Conservation (phyloP, 1,284 basidiomycete species). For the Austroboletus novae-zelandiae region DNA sequence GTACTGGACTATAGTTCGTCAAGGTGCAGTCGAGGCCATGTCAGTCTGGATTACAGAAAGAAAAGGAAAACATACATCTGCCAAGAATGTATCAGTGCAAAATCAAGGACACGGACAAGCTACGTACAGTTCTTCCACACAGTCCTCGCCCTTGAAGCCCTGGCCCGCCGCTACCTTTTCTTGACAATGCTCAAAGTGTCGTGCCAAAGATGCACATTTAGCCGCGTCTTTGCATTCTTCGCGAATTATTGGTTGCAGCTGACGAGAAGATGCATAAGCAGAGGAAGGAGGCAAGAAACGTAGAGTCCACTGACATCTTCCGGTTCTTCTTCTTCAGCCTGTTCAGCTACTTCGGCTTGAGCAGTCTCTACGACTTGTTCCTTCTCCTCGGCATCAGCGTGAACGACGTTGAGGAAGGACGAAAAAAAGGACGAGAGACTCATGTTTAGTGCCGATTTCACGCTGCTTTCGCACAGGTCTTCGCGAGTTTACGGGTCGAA, state of each 20-base stretch:
- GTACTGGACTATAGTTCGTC: conserved; percentile 56
- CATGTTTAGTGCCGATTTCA: conserved; percentile 25
- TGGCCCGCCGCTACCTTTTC: conserved; percentile 82
- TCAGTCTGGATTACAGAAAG: conserved; percentile 9
- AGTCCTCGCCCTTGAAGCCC: conserved; percentile 86
- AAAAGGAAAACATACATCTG: conserved; percentile 48
- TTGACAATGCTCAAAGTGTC: conserved; percentile 90
- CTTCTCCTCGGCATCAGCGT: conserved; percentile 57
- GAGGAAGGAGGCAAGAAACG: background rate
- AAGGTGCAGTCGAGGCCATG: conserved; percentile 6
- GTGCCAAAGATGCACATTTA: conserved; percentile 68
- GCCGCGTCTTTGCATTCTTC: conserved; percentile 72
- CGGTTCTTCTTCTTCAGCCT: conserved; percentile 55
- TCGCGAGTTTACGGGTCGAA: conserved; percentile 28
- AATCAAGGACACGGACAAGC: conserved; percentile 22
- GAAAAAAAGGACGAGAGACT: conserved; percentile 61
- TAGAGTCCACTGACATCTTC: conserved; percentile 68
- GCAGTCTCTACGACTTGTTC: conserved; percentile 31
- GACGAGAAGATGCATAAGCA: conserved; percentile 2
- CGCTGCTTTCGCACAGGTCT: background rate
- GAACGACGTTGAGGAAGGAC: conserved; percentile 54
- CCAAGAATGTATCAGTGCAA: conserved; percentile 9
- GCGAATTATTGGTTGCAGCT: conserved; percentile 67
- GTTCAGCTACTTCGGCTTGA: conserved; percentile 34
- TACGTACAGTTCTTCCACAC: conserved; percentile 83